Evolutionary conservation across 805 yeast species (phyloP).

Genomic region (Wickerhamiella qilinensis): DNA sequence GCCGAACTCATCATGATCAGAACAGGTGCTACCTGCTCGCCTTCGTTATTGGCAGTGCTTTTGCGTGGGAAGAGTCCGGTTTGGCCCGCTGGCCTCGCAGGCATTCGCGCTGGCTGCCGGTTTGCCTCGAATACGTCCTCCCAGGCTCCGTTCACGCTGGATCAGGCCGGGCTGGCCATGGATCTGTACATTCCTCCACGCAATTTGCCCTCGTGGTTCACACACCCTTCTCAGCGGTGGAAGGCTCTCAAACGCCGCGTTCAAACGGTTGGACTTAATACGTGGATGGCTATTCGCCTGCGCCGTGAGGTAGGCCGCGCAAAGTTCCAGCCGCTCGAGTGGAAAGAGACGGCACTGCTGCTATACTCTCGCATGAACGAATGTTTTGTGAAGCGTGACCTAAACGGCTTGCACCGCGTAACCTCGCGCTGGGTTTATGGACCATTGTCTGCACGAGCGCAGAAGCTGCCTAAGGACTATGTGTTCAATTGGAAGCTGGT

Average conservation of each 20-base stretch:
- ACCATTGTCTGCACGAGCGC: slow-evolving; percentile 36
- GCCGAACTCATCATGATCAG: too few relatives aligned
- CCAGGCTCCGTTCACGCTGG: slow-evolving; percentile 14
- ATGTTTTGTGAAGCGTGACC: slow-evolving; percentile 49
- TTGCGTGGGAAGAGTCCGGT: too few relatives aligned
- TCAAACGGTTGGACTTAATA: slow-evolving; percentile 15
- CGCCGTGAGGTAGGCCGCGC: slow-evolving; percentile 15
- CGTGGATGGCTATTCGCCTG: slow-evolving; percentile 16
- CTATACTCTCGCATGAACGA: slow-evolving; percentile 62
- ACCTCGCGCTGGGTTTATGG: slow-evolving; percentile 50
- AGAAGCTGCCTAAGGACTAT: slow-evolving; percentile 39
- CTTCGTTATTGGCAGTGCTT: not conserved
- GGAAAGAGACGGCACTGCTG: slow-evolving; percentile 79
- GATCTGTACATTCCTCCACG: slow-evolving; percentile 25
- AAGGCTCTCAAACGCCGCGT: slow-evolving; percentile 13
- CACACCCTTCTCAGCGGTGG: slow-evolving; percentile 15
- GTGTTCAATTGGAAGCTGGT: slow-evolving; percentile 63
- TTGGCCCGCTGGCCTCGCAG: not conserved
- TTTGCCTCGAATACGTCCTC: slow-evolving; percentile 6
- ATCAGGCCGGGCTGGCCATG: slow-evolving; percentile 17
- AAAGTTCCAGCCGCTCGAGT: slow-evolving; percentile 33
- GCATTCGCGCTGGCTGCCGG: not conserved
- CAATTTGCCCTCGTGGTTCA: slow-evolving; percentile 16
- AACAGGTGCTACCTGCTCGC: too few relatives aligned
- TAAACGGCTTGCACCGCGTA: slow-evolving; percentile 29